Evolutionary conservation across 176 grass and related monocot genomes (phyloP).

Genomic region (Musa troglodytarum): DNA sequence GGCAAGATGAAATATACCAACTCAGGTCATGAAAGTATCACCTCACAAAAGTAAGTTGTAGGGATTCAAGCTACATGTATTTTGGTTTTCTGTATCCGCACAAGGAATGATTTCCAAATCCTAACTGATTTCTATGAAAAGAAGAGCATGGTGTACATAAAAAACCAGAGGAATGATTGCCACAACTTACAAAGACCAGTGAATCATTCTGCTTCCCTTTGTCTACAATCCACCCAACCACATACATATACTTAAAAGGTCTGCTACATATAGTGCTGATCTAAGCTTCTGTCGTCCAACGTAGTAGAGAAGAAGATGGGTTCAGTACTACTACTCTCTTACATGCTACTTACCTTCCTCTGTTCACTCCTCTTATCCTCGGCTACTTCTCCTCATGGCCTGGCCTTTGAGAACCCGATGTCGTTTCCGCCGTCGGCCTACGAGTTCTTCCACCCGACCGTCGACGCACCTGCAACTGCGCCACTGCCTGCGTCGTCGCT

Average conservation of each 20-base stretch:
- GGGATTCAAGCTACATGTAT: no score
- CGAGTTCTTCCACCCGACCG: slow-evolving; percentile 10
- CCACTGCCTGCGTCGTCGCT: not conserved
- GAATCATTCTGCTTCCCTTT: not conserved
- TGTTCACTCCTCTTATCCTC: not conserved
- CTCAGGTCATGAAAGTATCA: no score
- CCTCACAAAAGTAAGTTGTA: no score
- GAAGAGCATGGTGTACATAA: not conserved
- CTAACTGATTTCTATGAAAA: not conserved
- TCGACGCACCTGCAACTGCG: not conserved
- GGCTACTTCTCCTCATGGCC: not conserved
- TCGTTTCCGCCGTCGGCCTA: slow-evolving; percentile 9
- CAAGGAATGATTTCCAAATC: not conserved
- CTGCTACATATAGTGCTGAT: no score
- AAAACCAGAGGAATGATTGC: not conserved
- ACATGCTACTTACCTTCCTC: no score
- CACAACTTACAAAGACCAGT: not conserved
- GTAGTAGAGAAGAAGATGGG: no score
- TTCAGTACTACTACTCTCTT: no score
- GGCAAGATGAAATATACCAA: no score
- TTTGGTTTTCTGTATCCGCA: not conserved
- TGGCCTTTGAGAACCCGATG: not conserved
- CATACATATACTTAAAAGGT: not conserved
- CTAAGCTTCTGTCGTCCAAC: no score
- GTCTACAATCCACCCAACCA: not conserved